These are phyloP conservation scores for Calocybe gangraenosa DNA, from an alignment of 768 basidiomycete species.

Conservation along the genomic window DNA sequence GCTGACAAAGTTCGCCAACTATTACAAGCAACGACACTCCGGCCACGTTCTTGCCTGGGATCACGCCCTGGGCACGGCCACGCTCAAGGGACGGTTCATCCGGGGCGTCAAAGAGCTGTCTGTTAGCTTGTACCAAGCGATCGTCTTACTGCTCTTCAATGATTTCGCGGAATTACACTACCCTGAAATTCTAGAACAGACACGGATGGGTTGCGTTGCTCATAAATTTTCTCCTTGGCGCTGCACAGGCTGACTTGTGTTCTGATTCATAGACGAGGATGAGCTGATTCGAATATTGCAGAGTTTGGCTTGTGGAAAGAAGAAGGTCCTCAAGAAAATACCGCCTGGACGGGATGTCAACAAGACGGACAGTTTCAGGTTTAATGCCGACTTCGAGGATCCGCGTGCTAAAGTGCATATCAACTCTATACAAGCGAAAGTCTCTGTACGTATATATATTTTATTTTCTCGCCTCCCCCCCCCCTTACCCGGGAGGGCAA, in stretches of 20 bases:
- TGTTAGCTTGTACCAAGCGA: constrained; percentile 86
- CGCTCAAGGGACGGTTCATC: constrained; percentile 66
- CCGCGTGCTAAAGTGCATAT: constrained; percentile 80
- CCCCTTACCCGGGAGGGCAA: no score
- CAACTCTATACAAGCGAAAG: constrained; percentile 93
- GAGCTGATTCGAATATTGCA: constrained; percentile 86
- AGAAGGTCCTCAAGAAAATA: constrained; percentile 79
- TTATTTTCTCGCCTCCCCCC: neutral
- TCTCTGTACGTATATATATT: constrained; percentile 56
- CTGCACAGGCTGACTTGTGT: neutral
- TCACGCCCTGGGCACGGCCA: constrained; percentile 81
- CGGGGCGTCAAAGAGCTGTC: constrained; percentile 78
- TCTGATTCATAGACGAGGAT: constrained; percentile 47
- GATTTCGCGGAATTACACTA: constrained; percentile 56
- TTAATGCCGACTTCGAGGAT: constrained; percentile 82
- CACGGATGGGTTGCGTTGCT: constrained; percentile 61
- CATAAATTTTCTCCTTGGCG: neutral
- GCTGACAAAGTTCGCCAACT: constrained; percentile 55
- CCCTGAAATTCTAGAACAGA: constrained; percentile 61
- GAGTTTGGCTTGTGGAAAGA: constrained; percentile 88
- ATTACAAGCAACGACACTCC: constrained; percentile 78
- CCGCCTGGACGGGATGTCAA: constrained; percentile 77
- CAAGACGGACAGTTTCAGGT: constrained; percentile 71
- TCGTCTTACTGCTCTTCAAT: constrained; percentile 88
- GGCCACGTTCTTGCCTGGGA: constrained; percentile 81